Base-by-base conservation (phyloP, 2,329 filamentous ascomycete species). In the Aureobasidium sp. region DNA sequence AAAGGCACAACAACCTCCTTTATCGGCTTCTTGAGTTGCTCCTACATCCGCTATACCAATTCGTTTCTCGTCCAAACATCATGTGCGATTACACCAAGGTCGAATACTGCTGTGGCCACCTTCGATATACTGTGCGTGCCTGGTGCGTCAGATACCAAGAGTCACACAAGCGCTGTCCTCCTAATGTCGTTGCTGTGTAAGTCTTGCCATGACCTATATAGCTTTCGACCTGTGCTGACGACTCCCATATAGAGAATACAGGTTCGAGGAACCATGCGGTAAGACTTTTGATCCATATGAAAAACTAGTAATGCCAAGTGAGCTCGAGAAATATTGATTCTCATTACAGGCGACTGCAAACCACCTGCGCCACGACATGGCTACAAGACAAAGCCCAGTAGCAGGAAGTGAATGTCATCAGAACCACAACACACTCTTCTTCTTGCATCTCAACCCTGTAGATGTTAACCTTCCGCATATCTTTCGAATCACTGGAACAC, bases 41-140 rank as follows among this genome's bases (percentile, higher is more conserved):
- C 8, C 5, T 12, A 24, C 29, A 36, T 34, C 41, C 15, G 24
- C 50, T 34, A 17, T 17, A 39, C 32, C 50, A 15, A 48, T 44
- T 1, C 5, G 37, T 17, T 12, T 13, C 12, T 9, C 15, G 39
- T 15, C 32, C 52, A 17, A 36, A 20, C 65, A 72, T 60, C 55
- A 84, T 84, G 82, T 85, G 82, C 70, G 81, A 84, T 70, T 84
- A 84, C 67, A 84, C 79, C 26, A 79, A 84, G 71, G 82, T 84
- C 61, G 79, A 83, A 64, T 84, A 82, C 69, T 75, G 77, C 44
- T 85, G 82, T 71, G 77, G 76, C 55, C 82, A 85, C 71, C 72
- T 81, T 63, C 77, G 82, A 37, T 84, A 79, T 67, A 80, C 79
- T 9, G 82, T 84, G 50, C 76, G 80, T 65, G 80, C 80, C 20